Evolutionary conservation across 2,329 filamentous ascomycete species (phyloP).

Genomic region (Cercospora sp.): DNA sequence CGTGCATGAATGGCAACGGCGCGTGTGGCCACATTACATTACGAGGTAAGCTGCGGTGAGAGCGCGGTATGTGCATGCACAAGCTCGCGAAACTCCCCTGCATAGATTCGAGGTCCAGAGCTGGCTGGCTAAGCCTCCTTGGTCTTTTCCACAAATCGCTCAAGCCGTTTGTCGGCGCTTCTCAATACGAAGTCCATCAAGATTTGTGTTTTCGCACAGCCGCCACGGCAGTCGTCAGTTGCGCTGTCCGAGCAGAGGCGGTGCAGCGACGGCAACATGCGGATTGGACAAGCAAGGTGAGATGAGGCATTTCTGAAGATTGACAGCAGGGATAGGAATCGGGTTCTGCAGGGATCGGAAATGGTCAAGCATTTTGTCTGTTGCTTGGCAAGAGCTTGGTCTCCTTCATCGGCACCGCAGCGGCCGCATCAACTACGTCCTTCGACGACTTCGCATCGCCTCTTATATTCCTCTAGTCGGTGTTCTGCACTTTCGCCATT

Average conservation of each 20-base stretch:
- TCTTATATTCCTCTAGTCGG: slow-evolving; percentile 37
- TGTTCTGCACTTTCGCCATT: slow-evolving; percentile 47
- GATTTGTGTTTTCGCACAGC: neutral
- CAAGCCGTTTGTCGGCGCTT: neutral
- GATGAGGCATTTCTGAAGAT: slow-evolving; percentile 4
- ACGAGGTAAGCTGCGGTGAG: neutral
- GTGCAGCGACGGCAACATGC: neutral
- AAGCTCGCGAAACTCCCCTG: neutral
- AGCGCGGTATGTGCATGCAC: neutral
- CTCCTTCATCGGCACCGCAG: neutral
- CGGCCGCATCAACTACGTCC: neutral
- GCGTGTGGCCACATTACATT: neutral
- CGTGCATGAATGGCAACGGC: neutral
- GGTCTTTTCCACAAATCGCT: neutral
- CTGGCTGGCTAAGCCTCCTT: neutral
- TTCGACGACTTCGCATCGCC: neutral
- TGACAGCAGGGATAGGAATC: neutral
- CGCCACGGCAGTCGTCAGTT: neutral
- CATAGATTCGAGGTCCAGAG: neutral
- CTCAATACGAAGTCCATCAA: neutral
- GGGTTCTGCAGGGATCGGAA: neutral
- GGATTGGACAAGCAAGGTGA: neutral
- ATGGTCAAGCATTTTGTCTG: neutral
- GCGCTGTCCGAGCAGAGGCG: slow-evolving; percentile 1
- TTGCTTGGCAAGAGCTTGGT: slow-evolving; percentile 5